Base-by-base conservation (phyloP, 2,329 filamentous ascomycete genomes). In the Incumbomyces lentus region DNA sequence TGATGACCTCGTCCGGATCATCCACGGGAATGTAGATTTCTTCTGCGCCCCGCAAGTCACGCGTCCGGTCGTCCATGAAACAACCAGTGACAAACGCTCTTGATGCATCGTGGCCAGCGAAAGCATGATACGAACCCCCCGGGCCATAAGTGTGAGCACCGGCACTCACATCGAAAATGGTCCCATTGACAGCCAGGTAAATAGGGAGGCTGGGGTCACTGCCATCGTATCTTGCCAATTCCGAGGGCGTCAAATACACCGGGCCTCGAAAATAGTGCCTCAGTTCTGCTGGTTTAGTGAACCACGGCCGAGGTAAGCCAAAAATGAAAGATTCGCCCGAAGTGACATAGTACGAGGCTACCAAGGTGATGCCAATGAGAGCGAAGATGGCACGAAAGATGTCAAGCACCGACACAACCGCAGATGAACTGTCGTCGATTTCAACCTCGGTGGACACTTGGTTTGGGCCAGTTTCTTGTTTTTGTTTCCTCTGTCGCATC, bases 51-150 rank as follows among this genome's bases (percentile, higher is more conserved):
- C 85, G 78, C 63, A 95, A 69, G 68, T 98, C 92, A 2, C 84
- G 75, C 1, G 82, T 92, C 29, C 81, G 72, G 70, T 98, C 92
- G 53, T 87, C 82, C 33, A 78, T 70, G 68, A 98, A 98, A 65
- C 92, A 98, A 14, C 86, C 87, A 2, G 92, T 96, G 8, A 98
- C 81, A 65, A 88, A 98, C 16, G 82, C 87, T 40, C 92, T 82
- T 12, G 84, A 80, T 30, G 90, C 89, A 66, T 98, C 92, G 52
- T 75, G 75, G 50, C 90, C 92, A 0, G 88, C 79, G 64, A 98
- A 95, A 68, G 84, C 82, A 59, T 81, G 75, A 72, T 98, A 98
- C 32, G 79, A 80, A 3, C 89, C 92, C 22, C 87, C 88, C 0
- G 89, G 82, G 1, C 86, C 86, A 69, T 92, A 92, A 49, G 68